Conservation (phyloP, 495 filamentous ascomycete species). For the Xylaria intraflava region DNA sequence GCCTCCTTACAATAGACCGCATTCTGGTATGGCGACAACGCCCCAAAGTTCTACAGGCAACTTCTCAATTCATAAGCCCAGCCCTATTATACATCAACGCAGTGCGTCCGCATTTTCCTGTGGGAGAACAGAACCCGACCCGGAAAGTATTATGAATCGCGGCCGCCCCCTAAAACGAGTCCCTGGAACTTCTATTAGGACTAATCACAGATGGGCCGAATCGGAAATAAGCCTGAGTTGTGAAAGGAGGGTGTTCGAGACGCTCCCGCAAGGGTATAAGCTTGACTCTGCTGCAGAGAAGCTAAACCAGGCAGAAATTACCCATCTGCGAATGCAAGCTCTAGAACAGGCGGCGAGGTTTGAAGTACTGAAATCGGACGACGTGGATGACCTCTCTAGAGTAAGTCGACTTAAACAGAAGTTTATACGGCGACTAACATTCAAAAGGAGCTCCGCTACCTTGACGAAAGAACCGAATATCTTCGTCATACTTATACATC, state of each 20-base stretch:
- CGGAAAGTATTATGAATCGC: constrained; percentile 53
- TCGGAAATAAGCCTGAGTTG: constrained; percentile 37
- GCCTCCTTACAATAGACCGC: constrained; percentile 39
- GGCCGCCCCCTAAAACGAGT: constrained; percentile 49
- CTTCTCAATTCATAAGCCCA: constrained; percentile 27
- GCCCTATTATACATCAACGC: constrained; percentile 26
- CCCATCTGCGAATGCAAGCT: constrained; percentile 54
- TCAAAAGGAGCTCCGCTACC: constrained; percentile 53
- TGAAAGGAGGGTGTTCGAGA: constrained; percentile 47
- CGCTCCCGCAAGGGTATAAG: constrained; percentile 52
- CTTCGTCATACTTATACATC: constrained; percentile 61
- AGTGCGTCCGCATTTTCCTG: constrained; percentile 27
- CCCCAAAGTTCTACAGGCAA: constrained; percentile 18
- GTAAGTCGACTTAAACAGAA: constrained; percentile 29
- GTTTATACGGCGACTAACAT: constrained; percentile 4
- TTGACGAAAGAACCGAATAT: constrained; percentile 69
- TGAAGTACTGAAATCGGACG: constrained; percentile 58
- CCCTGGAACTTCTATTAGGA: constrained; percentile 28
- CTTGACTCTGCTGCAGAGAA: constrained; percentile 42
- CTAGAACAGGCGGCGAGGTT: constrained; percentile 57
- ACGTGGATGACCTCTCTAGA: constrained; percentile 59
- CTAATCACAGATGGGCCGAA: constrained; percentile 27
- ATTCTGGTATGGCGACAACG: constrained; percentile 15
- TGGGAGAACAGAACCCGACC: constrained; percentile 49
- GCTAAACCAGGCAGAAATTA: constrained; percentile 46